A percentile compares a stretch with the other conserved stretches of the same genome.
Evolutionary conservation across 495 filamentous ascomycete species (phyloP).

Genomic region (Copromyces sp.): DNA sequence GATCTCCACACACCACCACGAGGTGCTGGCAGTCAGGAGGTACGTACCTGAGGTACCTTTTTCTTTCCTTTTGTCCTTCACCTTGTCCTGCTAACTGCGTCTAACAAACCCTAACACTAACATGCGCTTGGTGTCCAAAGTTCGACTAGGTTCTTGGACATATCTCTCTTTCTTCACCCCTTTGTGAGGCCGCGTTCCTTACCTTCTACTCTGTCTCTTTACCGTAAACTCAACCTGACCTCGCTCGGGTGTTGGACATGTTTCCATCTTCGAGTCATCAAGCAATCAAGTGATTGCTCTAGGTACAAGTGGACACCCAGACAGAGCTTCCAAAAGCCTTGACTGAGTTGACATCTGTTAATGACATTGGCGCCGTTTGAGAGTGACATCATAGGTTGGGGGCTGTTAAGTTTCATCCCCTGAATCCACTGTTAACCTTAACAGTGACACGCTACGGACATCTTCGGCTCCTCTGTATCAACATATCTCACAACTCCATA

Average conservation of each 20-base stretch:
- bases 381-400: neutral
- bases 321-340: neutral
- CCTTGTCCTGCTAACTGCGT: neutral
- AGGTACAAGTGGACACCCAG: neutral
- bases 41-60: neutral
- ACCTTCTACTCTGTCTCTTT: neutral
- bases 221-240: neutral
- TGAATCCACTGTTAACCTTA: neutral
- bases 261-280: neutral
- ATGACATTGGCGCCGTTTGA: neutral
- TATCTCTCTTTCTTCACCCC: neutral
- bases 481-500: neutral
- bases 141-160: neutral
- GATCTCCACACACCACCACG: neutral
- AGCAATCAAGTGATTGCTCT: neutral
- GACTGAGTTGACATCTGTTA: neutral
- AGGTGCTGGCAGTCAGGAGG: neutral
- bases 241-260: too few relatives aligned
- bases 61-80: neutral
- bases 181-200: neutral
- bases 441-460: neutral
- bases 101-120: neutral
- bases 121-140: neutral
- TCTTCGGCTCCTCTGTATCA: neutral
- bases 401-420: neutral